Base-by-base conservation (phyloP, 768 basidiomycete genomes). In the Amanita molliuscula region DNA sequence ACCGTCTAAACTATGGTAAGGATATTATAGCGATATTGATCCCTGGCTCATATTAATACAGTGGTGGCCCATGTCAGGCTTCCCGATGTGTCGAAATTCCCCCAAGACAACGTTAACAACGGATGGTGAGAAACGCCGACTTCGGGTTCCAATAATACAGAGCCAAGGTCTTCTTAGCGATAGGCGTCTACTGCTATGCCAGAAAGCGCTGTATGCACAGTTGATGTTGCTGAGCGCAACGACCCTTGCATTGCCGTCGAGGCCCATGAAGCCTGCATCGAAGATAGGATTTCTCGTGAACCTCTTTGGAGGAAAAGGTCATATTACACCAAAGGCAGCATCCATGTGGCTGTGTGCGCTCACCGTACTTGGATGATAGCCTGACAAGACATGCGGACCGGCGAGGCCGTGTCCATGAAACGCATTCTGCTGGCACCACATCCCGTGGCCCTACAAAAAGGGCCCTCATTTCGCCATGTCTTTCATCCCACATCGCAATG, bases 171-270 rank as follows among this genome's bases (percentile, higher is more conserved):
- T 81, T 80, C 72, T 81, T 40, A 96, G 70, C n/a, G 78, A 72
- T 38, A 97, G 3, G 92, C 67, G 65, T 98, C 94, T 54, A 90
- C n/a, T 62, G 56, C 93, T 96, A 8, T 58, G 21, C 48, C 44
- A 44, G 21, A 50, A 8, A 34, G 16, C 16, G n/a, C 36, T 33
- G 26, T 7, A 68, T 88, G 61, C 62, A 96, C 92, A 88, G 63
- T 97, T 82, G 65, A 94, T 95, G 69, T 99, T 95, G 28, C 93
- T 96, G 58, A 90, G 88, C 6, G 93, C 94, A 53, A 90, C 74
- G 16, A 96, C 76, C 46, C 87, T 75, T 23, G 79, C 82, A 47
- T 79, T 76, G 15, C 72, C 74, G 42, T 75, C 75, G 28, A 97
- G 66, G 2, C 93, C 94, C 63, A 94, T 70, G 1, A 81, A 67